Conservation (phyloP, 306 rosid genomes). For the Quercus dentata region DNA sequence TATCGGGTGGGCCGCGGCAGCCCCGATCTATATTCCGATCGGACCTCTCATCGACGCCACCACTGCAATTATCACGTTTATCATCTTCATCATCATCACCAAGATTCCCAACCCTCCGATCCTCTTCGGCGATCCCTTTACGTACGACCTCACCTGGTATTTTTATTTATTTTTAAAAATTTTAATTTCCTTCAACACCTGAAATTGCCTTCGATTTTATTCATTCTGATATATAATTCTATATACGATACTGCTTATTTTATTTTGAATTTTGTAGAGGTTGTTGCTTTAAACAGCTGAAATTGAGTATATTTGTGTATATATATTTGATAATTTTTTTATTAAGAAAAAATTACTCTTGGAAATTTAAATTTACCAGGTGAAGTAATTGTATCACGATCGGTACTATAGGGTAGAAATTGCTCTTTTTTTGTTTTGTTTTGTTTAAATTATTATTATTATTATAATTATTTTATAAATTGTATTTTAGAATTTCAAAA, state of each 20-base stretch:
- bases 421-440: no score
- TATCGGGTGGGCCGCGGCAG: conserved; percentile 64
- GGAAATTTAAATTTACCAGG: no score
- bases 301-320: no score
- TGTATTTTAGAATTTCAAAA: no score
- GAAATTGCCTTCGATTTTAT: neutral
- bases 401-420: no score
- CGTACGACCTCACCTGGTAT: conserved; percentile 40
- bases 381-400: no score
- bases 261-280: neutral
- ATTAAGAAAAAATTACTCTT: no score
- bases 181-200: neutral
- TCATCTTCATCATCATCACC: conserved; percentile 31
- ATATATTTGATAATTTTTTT: no score
- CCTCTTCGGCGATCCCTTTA: conserved; percentile 42
- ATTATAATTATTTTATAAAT: no score
- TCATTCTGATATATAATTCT: neutral
- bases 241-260: neutral
- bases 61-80: neutral
- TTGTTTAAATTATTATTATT: no score
- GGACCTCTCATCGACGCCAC: conserved; percentile 22
- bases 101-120: conserved; percentile 41
- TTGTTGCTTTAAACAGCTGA: no score
- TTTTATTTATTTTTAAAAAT: neutral
- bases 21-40: conserved; percentile 38